Percentiles rank a stretch among this genome's conserved stretches.
Conservation (phyloP, 768 basidiomycete genomes). For the Cyclocybe aegerita region DNA sequence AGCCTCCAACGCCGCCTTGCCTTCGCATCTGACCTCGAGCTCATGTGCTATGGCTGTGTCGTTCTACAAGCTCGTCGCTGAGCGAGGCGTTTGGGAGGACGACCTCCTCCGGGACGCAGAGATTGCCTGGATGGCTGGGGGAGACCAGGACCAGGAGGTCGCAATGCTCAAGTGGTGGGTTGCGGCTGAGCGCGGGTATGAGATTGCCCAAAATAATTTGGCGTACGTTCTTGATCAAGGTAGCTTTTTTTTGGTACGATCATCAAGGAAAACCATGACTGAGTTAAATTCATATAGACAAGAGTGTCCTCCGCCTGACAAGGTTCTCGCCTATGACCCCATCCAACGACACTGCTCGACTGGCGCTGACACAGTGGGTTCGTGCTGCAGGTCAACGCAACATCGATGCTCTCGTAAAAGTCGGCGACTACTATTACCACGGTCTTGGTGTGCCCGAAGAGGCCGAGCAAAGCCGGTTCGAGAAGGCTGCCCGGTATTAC, state of each 20-base stretch:
- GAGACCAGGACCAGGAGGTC: constrained; percentile 70
- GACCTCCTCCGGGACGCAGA: constrained; percentile 83
- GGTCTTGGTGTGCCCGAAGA: constrained; percentile 81
- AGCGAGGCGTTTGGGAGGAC: constrained; percentile 87
- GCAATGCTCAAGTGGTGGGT: constrained; percentile 96
- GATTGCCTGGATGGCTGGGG: constrained; percentile 65
- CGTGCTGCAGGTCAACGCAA: constrained; percentile 93
- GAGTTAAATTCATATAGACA: constrained; percentile 43
- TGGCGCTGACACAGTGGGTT: constrained; percentile 92
- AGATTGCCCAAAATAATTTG: constrained; percentile 93
- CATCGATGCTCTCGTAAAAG: constrained; percentile 96
- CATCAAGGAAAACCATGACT: neutral
- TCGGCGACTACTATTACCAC: constrained; percentile 96
- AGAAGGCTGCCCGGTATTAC: constrained; percentile 93
- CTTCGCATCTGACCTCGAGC: constrained; percentile 54
- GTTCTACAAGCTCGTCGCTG: constrained; percentile 90
- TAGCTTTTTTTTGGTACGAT: constrained; percentile 25
- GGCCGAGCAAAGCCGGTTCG: constrained; percentile 58
- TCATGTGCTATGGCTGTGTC: constrained; percentile 90
- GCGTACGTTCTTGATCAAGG: constrained; percentile 93
- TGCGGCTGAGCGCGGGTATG: constrained; percentile 89
- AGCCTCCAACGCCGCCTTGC: constrained; percentile 42
- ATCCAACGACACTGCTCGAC: constrained; percentile 78
- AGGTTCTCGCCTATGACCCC: constrained; percentile 69
- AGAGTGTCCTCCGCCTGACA: constrained; percentile 65